Base-by-base conservation (phyloP, 192 early-diverging fungal species). In the Coemansia sp. region DNA sequence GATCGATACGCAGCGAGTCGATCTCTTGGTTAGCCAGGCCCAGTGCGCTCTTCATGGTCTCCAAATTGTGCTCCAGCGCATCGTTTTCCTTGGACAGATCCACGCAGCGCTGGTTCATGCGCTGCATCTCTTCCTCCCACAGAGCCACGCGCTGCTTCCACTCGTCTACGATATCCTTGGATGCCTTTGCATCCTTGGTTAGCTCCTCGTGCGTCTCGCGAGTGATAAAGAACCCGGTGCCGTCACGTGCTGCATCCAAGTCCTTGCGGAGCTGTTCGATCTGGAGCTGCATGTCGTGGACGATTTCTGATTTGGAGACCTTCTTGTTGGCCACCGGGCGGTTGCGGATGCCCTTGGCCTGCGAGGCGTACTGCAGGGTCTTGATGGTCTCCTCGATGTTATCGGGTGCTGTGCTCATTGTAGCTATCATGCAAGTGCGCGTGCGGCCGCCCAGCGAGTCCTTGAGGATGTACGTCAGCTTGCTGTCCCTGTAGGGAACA, bases 361-460 rank as follows among this genome's bases (percentile, higher is more conserved):
- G 79, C 56, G 81, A 83, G 2, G 89, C 92, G 58, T 93, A 93
- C 37, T 92, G 87, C 27, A 94, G 71, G 1, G 91, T 94, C 45
- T 84, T 88, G 7, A 85, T 62, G 0, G 89, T 91, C 57, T 92
- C 92, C 8, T 89, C 88, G 45, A 87, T 63, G 41, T 81, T 82
- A 3, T 71, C 72, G 56, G 81, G 82, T 3, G 91, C 87, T 0
- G 91, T 92, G 13, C 92, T 92, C 28, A 96, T 87, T 15, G 95
- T 95, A 14, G 95, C 97, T 41, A 98, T 94, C 63, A 98, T 94
- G 62, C 94, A 95, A 0, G 97, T 96, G 53, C 93, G 94, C 15
- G 94, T 97, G 41, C 86, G 75, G 0, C 96, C 96, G 60, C 89
- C 90, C 1, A 92, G 81, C 2, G 95, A 97, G 79, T 97, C 95